Percentiles rank a stretch among this genome's conserved stretches.
phyloP scores from a whole-genome alignment of 148 eudicot genomes.

The Polygonum maritimum region DNA sequence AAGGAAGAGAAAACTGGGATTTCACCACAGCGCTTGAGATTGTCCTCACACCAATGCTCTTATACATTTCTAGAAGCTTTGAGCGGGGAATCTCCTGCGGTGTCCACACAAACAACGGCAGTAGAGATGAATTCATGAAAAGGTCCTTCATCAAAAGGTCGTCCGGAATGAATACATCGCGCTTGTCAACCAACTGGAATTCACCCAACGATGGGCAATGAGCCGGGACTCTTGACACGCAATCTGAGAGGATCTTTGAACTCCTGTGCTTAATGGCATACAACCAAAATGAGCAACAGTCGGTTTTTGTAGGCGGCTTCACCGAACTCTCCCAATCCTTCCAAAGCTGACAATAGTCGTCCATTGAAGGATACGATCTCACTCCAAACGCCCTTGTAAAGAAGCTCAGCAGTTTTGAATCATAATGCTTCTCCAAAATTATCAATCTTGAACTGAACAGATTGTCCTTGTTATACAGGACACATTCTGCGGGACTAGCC shows the following conservation, averaged over 20 bases:
- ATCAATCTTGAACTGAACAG: constrained; percentile 30
- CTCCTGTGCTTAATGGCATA: constrained; percentile 24
- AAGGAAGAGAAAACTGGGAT: constrained; percentile 4
- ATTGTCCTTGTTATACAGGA: constrained; percentile 34
- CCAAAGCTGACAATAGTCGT: constrained; percentile 55
- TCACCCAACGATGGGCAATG: constrained; percentile 21
- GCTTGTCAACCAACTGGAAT: constrained; percentile 27
- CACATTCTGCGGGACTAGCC: constrained; percentile 43
- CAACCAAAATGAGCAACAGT: constrained; percentile 54
- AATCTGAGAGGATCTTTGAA: constrained; percentile 11
- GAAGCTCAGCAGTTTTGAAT: constrained; percentile 24
- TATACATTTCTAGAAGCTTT: constrained; percentile 37
- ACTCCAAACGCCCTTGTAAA: constrained; percentile 35
- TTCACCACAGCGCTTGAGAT: constrained; percentile 36
- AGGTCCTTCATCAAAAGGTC: constrained; percentile 49
- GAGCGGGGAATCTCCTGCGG: constrained; percentile 30
- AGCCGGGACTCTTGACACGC: constrained; percentile 40
- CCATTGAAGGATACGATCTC: constrained; percentile 32
- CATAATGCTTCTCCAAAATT: constrained; percentile 38
- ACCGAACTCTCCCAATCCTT: constrained; percentile 47
- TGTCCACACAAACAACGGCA: constrained; percentile 47
- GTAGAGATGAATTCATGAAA: constrained; percentile 25
- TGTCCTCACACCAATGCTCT: constrained; percentile 39
- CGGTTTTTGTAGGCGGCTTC: constrained; percentile 12
- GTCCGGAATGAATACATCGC: constrained; percentile 50